Base-by-base conservation (phyloP, 805 yeast genomes). In the Komagataella ulmi region DNA sequence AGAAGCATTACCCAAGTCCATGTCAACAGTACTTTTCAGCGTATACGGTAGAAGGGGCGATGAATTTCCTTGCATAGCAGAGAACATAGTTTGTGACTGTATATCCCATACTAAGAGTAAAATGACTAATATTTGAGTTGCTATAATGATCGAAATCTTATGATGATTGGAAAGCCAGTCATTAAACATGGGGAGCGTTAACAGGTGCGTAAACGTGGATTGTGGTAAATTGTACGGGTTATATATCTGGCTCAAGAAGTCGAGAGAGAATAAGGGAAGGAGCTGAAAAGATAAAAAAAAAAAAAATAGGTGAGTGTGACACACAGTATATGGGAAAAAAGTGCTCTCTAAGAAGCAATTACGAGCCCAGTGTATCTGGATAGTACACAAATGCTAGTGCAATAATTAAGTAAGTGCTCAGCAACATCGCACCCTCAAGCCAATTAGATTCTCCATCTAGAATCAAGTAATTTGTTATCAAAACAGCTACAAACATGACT, bases 401-500 rank as follows among this genome's bases (percentile, higher is more conserved):
- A 52, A 89, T 83, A 52, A 93, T 84, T 53, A 83, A 64, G 64
- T 93, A 93, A 51, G 96, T 87, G 54, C 95, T 82, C 53, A 93
- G 65, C 57, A 93, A 74, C 93, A 93, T 83, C 44, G 83, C 88
- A 51, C 99, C 99, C 72, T 93, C 99, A 51, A 93, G 75, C 97
- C 98, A 93, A 65, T 93, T 91, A 54, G 90, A 80, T 66, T 88
- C 95, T 53, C 99, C 99, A 64, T 93, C 99, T 55, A 86, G 76
- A 56, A 93, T 84, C 59, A 90, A 75, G 65, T 85, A 84, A 62
- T 90, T 90, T 44, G 95, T 81, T 55, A 93, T 80, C 65, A 90
- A 84, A 55, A 93, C 95, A 18, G 96, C 80, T 46, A 88, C 83
- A 66, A 93, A 91, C 68, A 93, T 69, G 45, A 93, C 88, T 0